Percentiles rank a stretch among this genome's conserved stretches.
Evolutionary conservation across 2,329 filamentous ascomycete genomes (phyloP).

Genomic region (Aspergillus versicolor): DNA sequence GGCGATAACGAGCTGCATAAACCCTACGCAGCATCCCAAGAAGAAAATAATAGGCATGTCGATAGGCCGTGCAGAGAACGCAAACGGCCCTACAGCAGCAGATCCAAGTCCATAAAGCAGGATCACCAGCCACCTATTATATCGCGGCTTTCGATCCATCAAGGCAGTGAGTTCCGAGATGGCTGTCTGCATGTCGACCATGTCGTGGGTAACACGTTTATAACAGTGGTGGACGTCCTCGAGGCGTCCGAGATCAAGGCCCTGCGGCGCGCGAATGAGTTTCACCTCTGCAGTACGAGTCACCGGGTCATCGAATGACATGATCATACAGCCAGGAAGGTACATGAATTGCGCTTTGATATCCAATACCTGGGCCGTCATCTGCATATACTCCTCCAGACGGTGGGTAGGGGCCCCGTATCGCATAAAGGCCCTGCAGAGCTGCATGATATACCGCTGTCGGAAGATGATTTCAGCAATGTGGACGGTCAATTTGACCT

Average conservation of each 20-base stretch:
- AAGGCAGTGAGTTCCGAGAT: constrained; percentile 55
- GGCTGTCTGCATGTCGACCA: constrained; percentile 49
- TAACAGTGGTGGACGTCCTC: constrained; percentile 49
- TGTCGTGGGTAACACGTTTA: constrained; percentile 51
- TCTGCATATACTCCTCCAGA: constrained; percentile 86
- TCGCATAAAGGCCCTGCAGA: constrained; percentile 85
- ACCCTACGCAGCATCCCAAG: constrained; percentile 71
- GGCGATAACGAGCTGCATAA: constrained; percentile 73
- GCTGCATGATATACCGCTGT: constrained; percentile 79
- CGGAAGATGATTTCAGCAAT: constrained; percentile 74
- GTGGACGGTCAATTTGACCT: constrained; percentile 61
- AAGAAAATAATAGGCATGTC: constrained; percentile 78
- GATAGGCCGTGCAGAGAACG: constrained; percentile 74
- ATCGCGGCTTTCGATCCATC: constrained; percentile 58
- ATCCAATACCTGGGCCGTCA: constrained; percentile 82
- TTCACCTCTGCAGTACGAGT: constrained; percentile 52
- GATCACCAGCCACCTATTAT: constrained; percentile 56
- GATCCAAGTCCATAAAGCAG: constrained; percentile 74
- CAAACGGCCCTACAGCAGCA: constrained; percentile 74
- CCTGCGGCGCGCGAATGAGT: constrained; percentile 44
- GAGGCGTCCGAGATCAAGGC: constrained; percentile 47
- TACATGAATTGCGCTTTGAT: constrained; percentile 92
- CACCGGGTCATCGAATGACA: constrained; percentile 70
- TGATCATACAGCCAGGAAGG: constrained; percentile 90
- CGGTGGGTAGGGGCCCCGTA: constrained; percentile 92